These are phyloP conservation scores for Pseudozyma sp. DNA, from an alignment of 1,284 basidiomycete species.

Conservation along the genomic window DNA sequence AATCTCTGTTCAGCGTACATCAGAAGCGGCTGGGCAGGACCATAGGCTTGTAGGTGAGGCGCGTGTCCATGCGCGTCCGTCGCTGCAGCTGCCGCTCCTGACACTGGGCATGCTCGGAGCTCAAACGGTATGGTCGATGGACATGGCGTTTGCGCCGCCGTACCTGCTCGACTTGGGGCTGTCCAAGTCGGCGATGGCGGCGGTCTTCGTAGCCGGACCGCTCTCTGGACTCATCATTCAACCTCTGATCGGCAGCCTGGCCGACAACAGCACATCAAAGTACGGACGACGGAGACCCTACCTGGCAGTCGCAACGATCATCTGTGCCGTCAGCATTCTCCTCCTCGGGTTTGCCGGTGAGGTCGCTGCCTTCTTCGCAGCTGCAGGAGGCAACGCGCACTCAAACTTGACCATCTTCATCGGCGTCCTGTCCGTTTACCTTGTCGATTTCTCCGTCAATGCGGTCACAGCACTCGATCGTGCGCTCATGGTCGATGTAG, in stretches of 20 bases:
- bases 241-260: conserved; percentile 67
- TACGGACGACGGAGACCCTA: conserved; percentile 69
- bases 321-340: conserved; percentile 63
- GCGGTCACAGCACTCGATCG: conserved; percentile 87
- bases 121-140: conserved; percentile 65
- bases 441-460: conserved; percentile 93
- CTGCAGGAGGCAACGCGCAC: conserved; percentile 28
- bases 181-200: conserved; percentile 57
- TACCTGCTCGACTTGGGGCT: conserved; percentile 63
- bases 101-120: conserved; percentile 59
- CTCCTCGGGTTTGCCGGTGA: conserved; percentile 66
- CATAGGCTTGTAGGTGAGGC: conserved; percentile 38
- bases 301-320: conserved; percentile 61
- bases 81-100: conserved; percentile 54
- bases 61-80: conserved; percentile 25
- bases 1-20: conserved; percentile 6
- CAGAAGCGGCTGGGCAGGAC: background rate
- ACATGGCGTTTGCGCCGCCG: conserved; percentile 64
- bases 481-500: conserved; percentile 78
- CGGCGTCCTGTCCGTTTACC: conserved; percentile 85
- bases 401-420: conserved; percentile 76
- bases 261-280: conserved; percentile 66
- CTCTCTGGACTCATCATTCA: conserved; percentile 68
- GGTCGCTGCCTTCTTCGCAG: conserved; percentile 46
- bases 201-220: conserved; percentile 63